Conservation (phyloP, 2,329 filamentous ascomycete genomes). For the Epicoccum nigrum region DNA sequence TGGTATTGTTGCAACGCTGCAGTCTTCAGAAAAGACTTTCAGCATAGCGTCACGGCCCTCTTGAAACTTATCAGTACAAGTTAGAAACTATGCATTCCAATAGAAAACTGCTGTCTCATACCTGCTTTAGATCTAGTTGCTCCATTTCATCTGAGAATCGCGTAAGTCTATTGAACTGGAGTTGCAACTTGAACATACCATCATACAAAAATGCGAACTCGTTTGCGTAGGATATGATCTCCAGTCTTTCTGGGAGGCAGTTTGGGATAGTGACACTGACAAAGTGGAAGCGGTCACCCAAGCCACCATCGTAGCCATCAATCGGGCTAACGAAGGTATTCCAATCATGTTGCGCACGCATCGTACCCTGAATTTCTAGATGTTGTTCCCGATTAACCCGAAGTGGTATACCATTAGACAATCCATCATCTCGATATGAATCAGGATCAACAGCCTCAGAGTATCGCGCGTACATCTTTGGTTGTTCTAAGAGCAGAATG, state of each 20-base stretch:
- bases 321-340: neutral
- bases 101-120: neutral
- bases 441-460: neutral
- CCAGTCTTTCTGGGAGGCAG: constrained; percentile 48
- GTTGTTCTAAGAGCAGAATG: too few species aligned
- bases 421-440: neutral
- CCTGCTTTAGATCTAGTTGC: neutral
- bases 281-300: neutral
- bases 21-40: neutral
- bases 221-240: constrained; percentile 49
- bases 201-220: constrained; percentile 53
- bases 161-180: too few species aligned
- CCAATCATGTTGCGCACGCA: neutral
- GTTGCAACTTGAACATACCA: constrained; percentile 22
- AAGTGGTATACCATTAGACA: neutral
- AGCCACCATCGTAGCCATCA: neutral
- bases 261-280: constrained; percentile 43
- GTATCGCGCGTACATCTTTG: neutral
- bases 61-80: constrained; percentile 27
- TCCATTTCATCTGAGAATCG: constrained; percentile 5
- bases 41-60: constrained; percentile 18
- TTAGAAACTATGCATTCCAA: too few species aligned
- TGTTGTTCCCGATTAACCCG: neutral
- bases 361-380: neutral
- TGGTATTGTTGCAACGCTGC: neutral